Conservation (phyloP, 2,329 filamentous ascomycete species). For the Cladosporium sp. region DNA sequence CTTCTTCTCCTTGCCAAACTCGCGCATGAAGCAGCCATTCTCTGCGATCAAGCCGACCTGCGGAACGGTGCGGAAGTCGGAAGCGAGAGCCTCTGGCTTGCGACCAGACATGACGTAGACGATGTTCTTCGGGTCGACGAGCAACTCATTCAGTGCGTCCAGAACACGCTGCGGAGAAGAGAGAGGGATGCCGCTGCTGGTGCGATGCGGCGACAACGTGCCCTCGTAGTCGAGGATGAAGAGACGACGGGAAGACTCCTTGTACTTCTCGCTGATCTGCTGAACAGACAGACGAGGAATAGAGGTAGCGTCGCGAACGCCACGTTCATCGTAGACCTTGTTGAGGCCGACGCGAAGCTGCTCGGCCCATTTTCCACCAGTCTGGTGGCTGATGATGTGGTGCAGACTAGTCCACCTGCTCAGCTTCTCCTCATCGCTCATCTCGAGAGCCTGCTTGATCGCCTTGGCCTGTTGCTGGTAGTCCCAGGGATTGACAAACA, state of each 20-base stretch:
- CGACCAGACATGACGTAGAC: slow-evolving; percentile 94
- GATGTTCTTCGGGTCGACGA: slow-evolving; percentile 74
- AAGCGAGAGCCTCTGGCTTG: slow-evolving; percentile 81
- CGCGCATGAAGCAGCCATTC: slow-evolving; percentile 86
- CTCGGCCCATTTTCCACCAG: slow-evolving; percentile 81
- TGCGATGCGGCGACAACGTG: slow-evolving; percentile 83
- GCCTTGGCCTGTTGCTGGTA: slow-evolving; percentile 83
- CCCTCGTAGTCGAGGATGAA: slow-evolving; percentile 95
- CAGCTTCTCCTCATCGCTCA: slow-evolving; percentile 70
- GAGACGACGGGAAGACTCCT: slow-evolving; percentile 61
- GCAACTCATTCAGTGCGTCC: slow-evolving; percentile 74
- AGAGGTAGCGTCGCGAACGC: slow-evolving; percentile 76
- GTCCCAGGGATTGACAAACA: slow-evolving; percentile 94
- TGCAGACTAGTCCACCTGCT: slow-evolving; percentile 71
- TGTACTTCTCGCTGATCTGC: slow-evolving; percentile 63
- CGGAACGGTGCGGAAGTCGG: slow-evolving; percentile 77
- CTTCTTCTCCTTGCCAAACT: slow-evolving; percentile 47
- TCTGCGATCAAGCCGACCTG: slow-evolving; percentile 88
- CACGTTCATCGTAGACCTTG: slow-evolving; percentile 77
- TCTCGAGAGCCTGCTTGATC: slow-evolving; percentile 78
- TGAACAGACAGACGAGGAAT: slow-evolving; percentile 78
- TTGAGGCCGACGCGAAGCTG: slow-evolving; percentile 68
- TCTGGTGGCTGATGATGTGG: slow-evolving; percentile 71
- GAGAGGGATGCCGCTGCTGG: slow-evolving; percentile 77
- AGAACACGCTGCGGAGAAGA: slow-evolving; percentile 83